Evolutionary conservation across 192 early-diverging fungal species (phyloP).

Genomic region (Coemansia sp.): DNA sequence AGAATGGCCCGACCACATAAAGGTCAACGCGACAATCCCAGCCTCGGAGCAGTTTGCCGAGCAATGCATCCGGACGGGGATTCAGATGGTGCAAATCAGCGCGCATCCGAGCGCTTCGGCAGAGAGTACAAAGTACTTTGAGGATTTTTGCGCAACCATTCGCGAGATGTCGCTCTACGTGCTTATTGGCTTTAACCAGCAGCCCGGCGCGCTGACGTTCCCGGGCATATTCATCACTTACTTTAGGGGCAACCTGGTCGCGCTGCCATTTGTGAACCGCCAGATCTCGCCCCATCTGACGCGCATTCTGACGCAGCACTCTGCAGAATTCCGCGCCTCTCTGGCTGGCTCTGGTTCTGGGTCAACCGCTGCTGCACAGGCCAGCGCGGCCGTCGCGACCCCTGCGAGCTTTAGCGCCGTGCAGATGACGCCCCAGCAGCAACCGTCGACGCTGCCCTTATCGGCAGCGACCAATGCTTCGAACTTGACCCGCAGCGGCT

Average conservation of each 20-base stretch:
- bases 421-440: conserved; percentile 33
- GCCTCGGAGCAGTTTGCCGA: conserved; percentile 30
- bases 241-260: conserved; percentile 25
- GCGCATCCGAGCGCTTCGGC: conserved; percentile 10
- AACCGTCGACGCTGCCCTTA: conserved; percentile 15
- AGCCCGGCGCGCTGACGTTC: conserved; percentile 10
- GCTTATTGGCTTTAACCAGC: conserved; percentile 13
- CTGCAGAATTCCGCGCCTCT: neutral
- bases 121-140: conserved; percentile 34
- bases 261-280: conserved; percentile 25
- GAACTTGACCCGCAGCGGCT: neutral
- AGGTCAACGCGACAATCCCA: conserved; percentile 14
- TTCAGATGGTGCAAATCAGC: conserved; percentile 34
- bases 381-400: neutral
- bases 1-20: conserved; percentile 46
- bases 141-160: conserved; percentile 39
- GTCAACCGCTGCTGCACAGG: neutral
- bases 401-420: neutral
- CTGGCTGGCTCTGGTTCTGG: neutral
- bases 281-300: conserved; percentile 20
- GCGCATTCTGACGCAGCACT: conserved; percentile 12
- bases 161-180: conserved; percentile 33
- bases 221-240: conserved; percentile 30
- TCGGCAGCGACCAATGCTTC: conserved; percentile 12
- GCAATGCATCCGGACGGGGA: conserved; percentile 20